Evolutionary conservation across 164 flowering plant genomes (phyloP).

Genomic region (Kalanchoe fedtschenkoi): DNA sequence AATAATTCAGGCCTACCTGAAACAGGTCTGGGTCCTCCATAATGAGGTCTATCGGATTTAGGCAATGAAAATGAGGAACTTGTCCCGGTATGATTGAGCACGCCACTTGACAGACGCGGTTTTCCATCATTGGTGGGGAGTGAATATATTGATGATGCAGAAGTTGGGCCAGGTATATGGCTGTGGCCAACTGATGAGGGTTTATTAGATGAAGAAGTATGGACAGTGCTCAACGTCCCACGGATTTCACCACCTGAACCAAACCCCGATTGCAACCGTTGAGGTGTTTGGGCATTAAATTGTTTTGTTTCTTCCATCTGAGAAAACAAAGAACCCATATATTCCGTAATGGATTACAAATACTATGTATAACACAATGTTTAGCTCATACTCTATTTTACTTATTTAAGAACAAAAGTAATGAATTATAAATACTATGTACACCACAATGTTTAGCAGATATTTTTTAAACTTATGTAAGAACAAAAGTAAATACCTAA

Average conservation of each 20-base stretch:
- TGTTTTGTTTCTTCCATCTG: constrained; percentile 79
- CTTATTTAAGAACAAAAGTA: not conserved
- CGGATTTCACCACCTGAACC: constrained; percentile 30
- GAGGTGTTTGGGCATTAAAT: constrained; percentile 32
- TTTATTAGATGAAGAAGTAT: constrained; percentile 29
- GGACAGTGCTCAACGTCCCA: constrained; percentile 22
- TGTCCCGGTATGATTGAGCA: constrained; percentile 32
- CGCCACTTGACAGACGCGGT: constrained; percentile 21
- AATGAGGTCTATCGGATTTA: constrained; percentile 33
- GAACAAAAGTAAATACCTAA: not conserved
- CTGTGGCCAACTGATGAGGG: constrained; percentile 27
- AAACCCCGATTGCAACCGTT: constrained; percentile 23
- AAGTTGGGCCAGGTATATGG: constrained; percentile 26
- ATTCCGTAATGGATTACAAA: not conserved
- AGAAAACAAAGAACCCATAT: constrained; percentile 1
- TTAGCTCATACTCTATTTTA: not conserved
- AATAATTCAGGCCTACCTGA: constrained; percentile 29
- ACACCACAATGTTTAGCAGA: not conserved
- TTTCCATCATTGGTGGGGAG: constrained; percentile 34
- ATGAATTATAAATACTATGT: not conserved
- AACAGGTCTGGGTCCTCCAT: constrained; percentile 39
- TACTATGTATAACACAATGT: not conserved
- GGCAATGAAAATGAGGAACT: constrained; percentile 25
- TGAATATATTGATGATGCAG: constrained; percentile 32
- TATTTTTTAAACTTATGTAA: not conserved